Evolutionary conservation across 2,329 filamentous ascomycete species (phyloP), one percentile per base, ranked within the genome.

Genomic region (Xylaria arbuscula): DNA sequence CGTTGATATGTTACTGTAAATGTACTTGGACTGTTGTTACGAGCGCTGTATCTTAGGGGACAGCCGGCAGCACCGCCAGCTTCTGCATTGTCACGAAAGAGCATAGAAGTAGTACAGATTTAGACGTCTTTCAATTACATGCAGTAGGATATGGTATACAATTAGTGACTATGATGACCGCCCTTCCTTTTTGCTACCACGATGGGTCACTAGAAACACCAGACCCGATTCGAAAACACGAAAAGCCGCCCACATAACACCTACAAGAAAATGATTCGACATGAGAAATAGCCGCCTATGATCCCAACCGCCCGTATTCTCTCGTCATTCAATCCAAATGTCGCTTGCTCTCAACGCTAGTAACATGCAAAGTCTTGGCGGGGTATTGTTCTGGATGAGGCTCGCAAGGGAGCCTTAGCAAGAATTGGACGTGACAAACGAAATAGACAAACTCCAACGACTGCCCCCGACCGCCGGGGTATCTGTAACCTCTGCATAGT

Each of bases 401-500:
- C 28, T 54, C 51, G 53, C 48, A 11, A 48, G 24, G 9, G 36
- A 24, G 51, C 13, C 36, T 47, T 53, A 64, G 48, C 50, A 59
- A 69, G 42, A 65, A 54, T 61, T 48, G 53, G 45, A 63, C 61
- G 58, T 50, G 60, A 70, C 60, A 61, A 66, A 60, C 24, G 66
- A 70, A 70, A 64, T 53, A n/a, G 48, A 66, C 50, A 63, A 66
- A 56, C 56, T 63, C 62, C 66, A 55, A 60, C 64, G 58, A 62
- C 66, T 56, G 47, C 28, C 59, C 65, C 71, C 70, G 62, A 68
- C 67, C 69, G 69, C 65, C 63, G 70, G 72, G 72, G 72, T 75
- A 72, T 74, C 72, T 71, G 64, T 73, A 60, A 36, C 69, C 70
- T 72, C 70, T 70, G 65, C 64, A 54, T 67, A 61, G 62, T 70